phyloP scores from a whole-genome alignment of 2,329 filamentous ascomycete genomes.

The Westerdykella aurantiaca region DNA sequence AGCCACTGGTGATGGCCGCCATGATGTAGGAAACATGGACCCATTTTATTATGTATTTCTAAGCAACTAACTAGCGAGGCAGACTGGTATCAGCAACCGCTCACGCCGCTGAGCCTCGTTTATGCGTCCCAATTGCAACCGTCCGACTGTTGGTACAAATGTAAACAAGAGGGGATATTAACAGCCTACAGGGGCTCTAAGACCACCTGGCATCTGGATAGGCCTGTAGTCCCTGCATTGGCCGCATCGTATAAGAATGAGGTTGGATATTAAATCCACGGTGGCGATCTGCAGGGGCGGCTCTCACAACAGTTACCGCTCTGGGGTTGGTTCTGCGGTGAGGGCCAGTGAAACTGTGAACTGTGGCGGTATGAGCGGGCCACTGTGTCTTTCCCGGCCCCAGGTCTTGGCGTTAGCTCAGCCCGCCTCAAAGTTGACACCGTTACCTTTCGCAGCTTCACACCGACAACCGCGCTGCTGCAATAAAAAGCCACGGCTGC shows the following conservation, averaged over 20 bases:
- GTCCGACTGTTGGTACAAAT: neutral
- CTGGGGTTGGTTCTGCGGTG: too few relatives aligned
- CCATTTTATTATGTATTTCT: too few relatives aligned
- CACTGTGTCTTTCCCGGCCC: too few relatives aligned
- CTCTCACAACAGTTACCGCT: neutral
- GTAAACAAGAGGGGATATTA: too few relatives aligned
- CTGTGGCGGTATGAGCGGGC: conserved; percentile 3
- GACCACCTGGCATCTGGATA: conserved; percentile 22
- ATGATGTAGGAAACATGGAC: too few relatives aligned
- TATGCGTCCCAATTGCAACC: neutral
- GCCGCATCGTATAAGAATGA: too few relatives aligned
- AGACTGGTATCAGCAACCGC: neutral
- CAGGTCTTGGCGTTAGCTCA: too few relatives aligned
- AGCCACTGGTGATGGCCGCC: too few relatives aligned
- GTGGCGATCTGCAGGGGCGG: conserved; percentile 9
- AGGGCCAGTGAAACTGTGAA: conserved; percentile 8
- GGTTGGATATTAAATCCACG: conserved; percentile 20
- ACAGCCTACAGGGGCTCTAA: conserved; percentile 1
- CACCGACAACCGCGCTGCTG: neutral
- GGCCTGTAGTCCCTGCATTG: too few relatives aligned
- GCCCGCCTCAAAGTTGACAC: conserved; percentile 3
- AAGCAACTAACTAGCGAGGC: too few relatives aligned
- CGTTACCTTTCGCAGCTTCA: conserved; percentile 1
- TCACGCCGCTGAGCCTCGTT: neutral
- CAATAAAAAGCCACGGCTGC: neutral